A percentile compares a stretch with the other conserved stretches of the same genome.
Evolutionary conservation across 768 basidiomycete species (phyloP).

Genomic region (Cyclocybe aegerita): DNA sequence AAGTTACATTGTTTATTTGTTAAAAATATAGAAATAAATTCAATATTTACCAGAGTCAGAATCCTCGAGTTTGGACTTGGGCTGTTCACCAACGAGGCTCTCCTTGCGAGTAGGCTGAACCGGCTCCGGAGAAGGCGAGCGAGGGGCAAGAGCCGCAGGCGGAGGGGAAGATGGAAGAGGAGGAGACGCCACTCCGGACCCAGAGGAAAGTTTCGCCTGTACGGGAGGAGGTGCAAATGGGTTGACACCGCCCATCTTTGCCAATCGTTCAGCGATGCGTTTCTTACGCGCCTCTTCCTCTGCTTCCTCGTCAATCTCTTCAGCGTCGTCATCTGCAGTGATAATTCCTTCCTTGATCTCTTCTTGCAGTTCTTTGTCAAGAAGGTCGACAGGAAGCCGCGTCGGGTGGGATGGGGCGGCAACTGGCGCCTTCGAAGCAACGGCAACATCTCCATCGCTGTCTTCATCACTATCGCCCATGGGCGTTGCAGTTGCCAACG

Average conservation of each 20-base stretch:
- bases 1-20: constrained; percentile 17
- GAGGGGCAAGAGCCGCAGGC: constrained; percentile 17
- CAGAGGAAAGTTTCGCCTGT: too few species aligned
- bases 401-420: neutral
- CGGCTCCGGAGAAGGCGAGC: neutral
- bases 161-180: constrained; percentile 13
- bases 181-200: too few species aligned
- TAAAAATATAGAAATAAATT: constrained; percentile 17
- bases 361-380: too few species aligned
- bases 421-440: neutral
- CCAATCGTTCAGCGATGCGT: constrained; percentile 62
- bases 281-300: constrained; percentile 47
- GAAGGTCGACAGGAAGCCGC: too few species aligned
- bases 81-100: constrained; percentile 6
- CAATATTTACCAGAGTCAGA: constrained; percentile 34
- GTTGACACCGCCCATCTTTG: constrained; percentile 70
- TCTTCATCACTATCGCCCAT: too few species aligned
- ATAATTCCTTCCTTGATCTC: neutral
- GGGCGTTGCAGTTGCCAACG: neutral
- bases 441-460: neutral
- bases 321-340: constrained; percentile 1
- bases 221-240: constrained; percentile 37
- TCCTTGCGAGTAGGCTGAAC: constrained; percentile 1
- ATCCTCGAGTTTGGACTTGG: constrained; percentile 13
- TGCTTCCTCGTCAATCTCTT: constrained; percentile 5